phyloP scores from a whole-genome alignment of 2,329 filamentous ascomycete species.

The Pseudocercospora vitis region DNA sequence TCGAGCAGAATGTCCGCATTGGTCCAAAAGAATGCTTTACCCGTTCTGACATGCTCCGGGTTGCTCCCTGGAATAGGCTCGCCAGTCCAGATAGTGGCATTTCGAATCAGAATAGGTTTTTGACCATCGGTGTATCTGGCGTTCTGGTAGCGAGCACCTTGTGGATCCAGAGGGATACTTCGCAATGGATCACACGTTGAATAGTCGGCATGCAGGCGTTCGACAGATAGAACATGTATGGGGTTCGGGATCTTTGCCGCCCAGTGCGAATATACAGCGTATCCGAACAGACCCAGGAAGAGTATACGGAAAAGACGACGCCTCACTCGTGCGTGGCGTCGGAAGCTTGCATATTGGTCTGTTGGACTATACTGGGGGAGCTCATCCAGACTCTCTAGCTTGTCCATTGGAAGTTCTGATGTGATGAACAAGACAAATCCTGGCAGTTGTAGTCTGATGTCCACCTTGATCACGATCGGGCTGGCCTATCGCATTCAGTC shows the following conservation, averaged over 20 bases:
- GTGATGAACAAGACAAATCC: too few relatives aligned
- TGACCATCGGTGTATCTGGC: conserved; percentile 61
- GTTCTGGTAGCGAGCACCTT: conserved; percentile 58
- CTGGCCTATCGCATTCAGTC: too few relatives aligned
- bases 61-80: conserved; percentile 58
- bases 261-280: not conserved
- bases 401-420: not conserved
- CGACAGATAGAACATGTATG: conserved; percentile 47
- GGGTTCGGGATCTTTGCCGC: not conserved
- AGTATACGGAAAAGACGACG: not conserved
- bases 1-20: conserved; percentile 62
- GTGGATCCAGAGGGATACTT: conserved; percentile 56
- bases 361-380: not conserved
- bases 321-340: not conserved
- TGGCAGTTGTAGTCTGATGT: too few relatives aligned
- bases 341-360: not conserved
- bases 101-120: conserved; percentile 63
- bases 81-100: conserved; percentile 66
- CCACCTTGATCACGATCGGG: too few relatives aligned
- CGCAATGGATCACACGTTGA: conserved; percentile 58
- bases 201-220: conserved; percentile 57
- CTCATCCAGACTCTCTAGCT: not conserved
- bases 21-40: conserved; percentile 62
- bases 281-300: not conserved
- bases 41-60: conserved; percentile 55